phyloP scores from a whole-genome alignment of 192 early-diverging fungal species.

The Coemansia sp. region DNA sequence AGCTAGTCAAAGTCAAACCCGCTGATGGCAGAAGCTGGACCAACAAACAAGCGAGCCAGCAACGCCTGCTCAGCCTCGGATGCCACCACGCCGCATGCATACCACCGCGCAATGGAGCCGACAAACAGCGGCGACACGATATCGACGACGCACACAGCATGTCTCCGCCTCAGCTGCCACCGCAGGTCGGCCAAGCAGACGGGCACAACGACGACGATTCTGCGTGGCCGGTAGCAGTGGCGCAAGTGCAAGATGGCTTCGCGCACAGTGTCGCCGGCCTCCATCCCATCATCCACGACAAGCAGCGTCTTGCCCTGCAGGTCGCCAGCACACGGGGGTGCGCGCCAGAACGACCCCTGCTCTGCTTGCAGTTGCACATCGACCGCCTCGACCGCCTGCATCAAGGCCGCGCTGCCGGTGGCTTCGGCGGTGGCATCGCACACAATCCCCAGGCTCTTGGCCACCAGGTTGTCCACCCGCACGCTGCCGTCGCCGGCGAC shows the following conservation, averaged over 20 bases:
- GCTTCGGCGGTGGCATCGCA: not conserved
- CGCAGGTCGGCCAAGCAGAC: conserved; percentile 54
- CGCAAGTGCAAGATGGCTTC: conserved; percentile 49
- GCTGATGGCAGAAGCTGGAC: conserved; percentile 2
- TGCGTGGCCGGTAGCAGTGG: conserved; percentile 30
- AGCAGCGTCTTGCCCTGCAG: conserved; percentile 35
- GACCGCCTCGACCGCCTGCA: conserved; percentile 18
- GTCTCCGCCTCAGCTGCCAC: conserved; percentile 35
- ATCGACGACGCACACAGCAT: conserved; percentile 38
- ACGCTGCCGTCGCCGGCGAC: conserved; percentile 53
- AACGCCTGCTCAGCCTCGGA: conserved; percentile 26
- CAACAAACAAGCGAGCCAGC: conserved; percentile 32
- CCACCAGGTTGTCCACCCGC: conserved; percentile 43
- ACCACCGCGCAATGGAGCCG: conserved; percentile 43
- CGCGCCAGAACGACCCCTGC: conserved; percentile 26
- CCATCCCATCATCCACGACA: conserved; percentile 53
- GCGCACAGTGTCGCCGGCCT: conserved; percentile 54
- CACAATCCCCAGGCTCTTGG: conserved; percentile 27
- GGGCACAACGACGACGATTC: conserved; percentile 49
- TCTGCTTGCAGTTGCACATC: conserved; percentile 22
- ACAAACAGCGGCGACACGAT: conserved; percentile 50
- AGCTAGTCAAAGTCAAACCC: conserved; percentile 22
- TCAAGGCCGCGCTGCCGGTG: not conserved
- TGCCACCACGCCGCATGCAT: conserved; percentile 19
- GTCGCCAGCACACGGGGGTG: not conserved